A percentile compares a stretch with the other conserved stretches of the same genome.
These are phyloP conservation scores for Daldinia eschscholtzii DNA, from an alignment of 2,329 filamentous ascomycete genomes.

Conservation along the genomic window DNA sequence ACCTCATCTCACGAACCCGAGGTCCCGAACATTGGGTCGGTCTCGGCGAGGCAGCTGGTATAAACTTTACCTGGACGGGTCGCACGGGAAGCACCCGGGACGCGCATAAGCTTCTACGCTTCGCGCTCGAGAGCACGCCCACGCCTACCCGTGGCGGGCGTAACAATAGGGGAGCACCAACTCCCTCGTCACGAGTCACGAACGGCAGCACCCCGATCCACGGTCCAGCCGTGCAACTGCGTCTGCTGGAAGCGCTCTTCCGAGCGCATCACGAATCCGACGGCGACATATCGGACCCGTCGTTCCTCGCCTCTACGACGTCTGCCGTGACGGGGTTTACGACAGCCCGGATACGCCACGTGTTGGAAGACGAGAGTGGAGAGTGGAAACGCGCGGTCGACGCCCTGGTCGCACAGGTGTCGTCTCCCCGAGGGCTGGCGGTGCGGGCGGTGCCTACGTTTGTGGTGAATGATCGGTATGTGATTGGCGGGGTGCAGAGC, in stretches of 20 bases:
- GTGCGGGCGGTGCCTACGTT: slow-evolving; percentile 80
- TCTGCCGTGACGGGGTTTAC: slow-evolving; percentile 25
- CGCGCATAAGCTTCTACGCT: slow-evolving; percentile 62
- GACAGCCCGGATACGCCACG: slow-evolving; percentile 45
- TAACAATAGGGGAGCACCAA: background rate
- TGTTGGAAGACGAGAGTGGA: slow-evolving; percentile 45
- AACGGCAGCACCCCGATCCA: slow-evolving; percentile 31
- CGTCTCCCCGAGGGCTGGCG: slow-evolving; percentile 37
- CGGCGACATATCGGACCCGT: slow-evolving; percentile 57
- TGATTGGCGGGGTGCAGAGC: slow-evolving; percentile 79
- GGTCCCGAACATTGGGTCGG: slow-evolving; percentile 43
- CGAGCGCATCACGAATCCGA: slow-evolving; percentile 58
- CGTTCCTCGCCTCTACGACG: slow-evolving; percentile 55
- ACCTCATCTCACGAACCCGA: slow-evolving; percentile 54
- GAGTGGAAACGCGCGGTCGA: slow-evolving; percentile 55
- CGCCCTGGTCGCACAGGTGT: slow-evolving; percentile 44
- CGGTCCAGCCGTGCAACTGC: slow-evolving; percentile 54
- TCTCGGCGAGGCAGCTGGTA: slow-evolving; percentile 54
- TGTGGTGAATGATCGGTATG: slow-evolving; percentile 75
- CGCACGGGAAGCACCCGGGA: slow-evolving; percentile 59
- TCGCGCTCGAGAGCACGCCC: slow-evolving; percentile 53
- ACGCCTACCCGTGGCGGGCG: slow-evolving; percentile 39
- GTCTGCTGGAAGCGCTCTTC: slow-evolving; percentile 59
- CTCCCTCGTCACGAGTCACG: background rate
- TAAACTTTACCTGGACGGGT: slow-evolving; percentile 59